Percentiles rank a stretch among this genome's conserved stretches.
Conservation (phyloP, 805 yeast genomes). For the Candida succiphila region DNA sequence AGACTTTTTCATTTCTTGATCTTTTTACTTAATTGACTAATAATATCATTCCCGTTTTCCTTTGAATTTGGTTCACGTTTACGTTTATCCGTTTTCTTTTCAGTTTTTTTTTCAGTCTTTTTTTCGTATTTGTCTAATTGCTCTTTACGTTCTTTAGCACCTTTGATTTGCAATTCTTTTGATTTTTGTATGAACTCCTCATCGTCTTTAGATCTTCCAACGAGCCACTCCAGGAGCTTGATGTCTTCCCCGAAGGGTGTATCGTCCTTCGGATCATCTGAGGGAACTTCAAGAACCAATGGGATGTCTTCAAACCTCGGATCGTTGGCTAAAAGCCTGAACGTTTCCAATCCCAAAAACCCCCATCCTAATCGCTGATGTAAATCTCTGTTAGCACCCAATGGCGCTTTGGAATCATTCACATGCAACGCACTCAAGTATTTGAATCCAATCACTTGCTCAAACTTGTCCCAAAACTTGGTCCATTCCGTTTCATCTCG, state of each 20-base stretch:
- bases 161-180: slow-evolving; percentile 42
- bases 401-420: slow-evolving; percentile 92
- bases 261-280: slow-evolving; percentile 44
- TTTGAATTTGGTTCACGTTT: slow-evolving; percentile 8
- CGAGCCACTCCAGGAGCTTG: slow-evolving; percentile 73
- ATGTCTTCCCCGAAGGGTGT: slow-evolving; percentile 71
- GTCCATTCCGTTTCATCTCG: slow-evolving; percentile 46
- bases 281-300: slow-evolving; percentile 82
- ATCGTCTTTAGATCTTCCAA: slow-evolving; percentile 44
- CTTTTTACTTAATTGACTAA: too few species aligned
- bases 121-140: slow-evolving; percentile 56
- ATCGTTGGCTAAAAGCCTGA: slow-evolving; percentile 68
- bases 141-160: slow-evolving; percentile 61
- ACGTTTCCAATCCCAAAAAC: slow-evolving; percentile 78
- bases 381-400: slow-evolving; percentile 81
- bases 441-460: slow-evolving; percentile 59
- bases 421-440: slow-evolving; percentile 77
- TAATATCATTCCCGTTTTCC: too few species aligned
- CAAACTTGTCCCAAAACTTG: slow-evolving; percentile 71
- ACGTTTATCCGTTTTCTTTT: too few species aligned
- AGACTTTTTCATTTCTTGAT: too few species aligned
- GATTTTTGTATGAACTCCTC: slow-evolving; percentile 40
- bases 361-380: slow-evolving; percentile 90
- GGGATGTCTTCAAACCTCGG: slow-evolving; percentile 58
- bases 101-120: slow-evolving; percentile 37